Base-by-base conservation (phyloP, 2,329 filamentous ascomycete species). In the Ophiostoma ips region DNA sequence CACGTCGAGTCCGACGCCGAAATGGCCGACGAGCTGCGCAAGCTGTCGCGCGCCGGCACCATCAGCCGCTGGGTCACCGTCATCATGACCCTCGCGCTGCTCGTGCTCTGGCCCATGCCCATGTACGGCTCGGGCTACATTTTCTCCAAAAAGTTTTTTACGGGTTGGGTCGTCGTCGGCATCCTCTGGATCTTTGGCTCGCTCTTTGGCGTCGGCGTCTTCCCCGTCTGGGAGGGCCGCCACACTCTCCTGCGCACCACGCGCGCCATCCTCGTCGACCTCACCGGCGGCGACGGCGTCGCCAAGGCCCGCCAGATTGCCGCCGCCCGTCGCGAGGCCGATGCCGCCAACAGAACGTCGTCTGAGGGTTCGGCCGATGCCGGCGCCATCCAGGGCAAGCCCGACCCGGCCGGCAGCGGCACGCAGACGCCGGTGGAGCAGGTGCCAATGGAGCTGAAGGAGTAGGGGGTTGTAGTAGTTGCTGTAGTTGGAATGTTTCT, bases 91-190 rank as follows among this genome's bases (percentile, higher is more conserved):
- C 53, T 94, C 0, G 73, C 78, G 0, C 70, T 94, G 50, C 69
- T 95, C 0, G 72, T 95, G 2, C 74, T 95, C 15, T 95, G 88
- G 87, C 88, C 89, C 0, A 90, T 95, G 75, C 88, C 88, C 1
- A 81, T 95, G 79, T 95, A 92, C 61, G 88, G 87, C 11, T 73
- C 74, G 0, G 76, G 76, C 1, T 95, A 95, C 62, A 75, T 95
- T 49, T 94, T 92, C 66, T 80, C 74, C 63, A 84, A 86, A 70
- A 72, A 72, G 21, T 92, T 92, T 70, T 92, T 90, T 66, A 86
- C 83, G 0, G 84, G 84, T 43, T 90, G 84, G 84, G 77, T 88
- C 11, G 72, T 78, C 1, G 77, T 87, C 9, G 83, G 82, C 10
- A 84, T 92, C 50, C 70, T 89, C 38, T 92, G 86, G 86, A 74